These are phyloP conservation scores for Mycena leptocephala DNA, from an alignment of 768 basidiomycete species.

Conservation along the genomic window DNA sequence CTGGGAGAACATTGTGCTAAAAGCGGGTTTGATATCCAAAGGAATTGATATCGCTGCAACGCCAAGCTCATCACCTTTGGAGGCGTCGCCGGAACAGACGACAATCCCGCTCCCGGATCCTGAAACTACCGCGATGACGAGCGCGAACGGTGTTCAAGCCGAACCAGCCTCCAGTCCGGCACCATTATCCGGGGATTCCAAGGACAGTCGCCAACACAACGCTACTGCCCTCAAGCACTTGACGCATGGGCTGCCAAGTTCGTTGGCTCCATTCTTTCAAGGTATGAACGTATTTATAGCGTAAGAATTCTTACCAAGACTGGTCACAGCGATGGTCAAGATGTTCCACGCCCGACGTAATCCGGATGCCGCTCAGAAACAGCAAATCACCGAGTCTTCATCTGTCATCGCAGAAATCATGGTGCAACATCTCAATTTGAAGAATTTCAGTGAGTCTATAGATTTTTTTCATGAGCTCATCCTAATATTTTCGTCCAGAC, in stretches of 20 bases:
- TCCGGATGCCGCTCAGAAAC: constrained; percentile 81
- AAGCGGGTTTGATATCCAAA: constrained; percentile 68
- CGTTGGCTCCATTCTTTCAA: constrained; percentile 90
- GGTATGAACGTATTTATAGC: constrained; percentile 59
- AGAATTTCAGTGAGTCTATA: constrained; percentile 64
- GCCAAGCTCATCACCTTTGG: constrained; percentile 61
- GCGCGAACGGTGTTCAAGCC: constrained; percentile 50
- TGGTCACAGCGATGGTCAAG: constrained; percentile 81
- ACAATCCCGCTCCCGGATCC: constrained; percentile 59
- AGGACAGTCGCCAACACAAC: constrained; percentile 73
- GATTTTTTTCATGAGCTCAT: constrained; percentile 30
- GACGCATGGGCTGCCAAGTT: constrained; percentile 82
- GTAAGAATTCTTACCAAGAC: not conserved
- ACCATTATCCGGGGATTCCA: constrained; percentile 40
- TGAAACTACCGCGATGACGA: constrained; percentile 50
- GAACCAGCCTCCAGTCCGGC: constrained; percentile 33
- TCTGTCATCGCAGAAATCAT: constrained; percentile 81
- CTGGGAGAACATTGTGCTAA: constrained; percentile 91
- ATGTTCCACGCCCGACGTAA: constrained; percentile 88
- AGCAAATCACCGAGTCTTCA: constrained; percentile 83
- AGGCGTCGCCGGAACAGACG: constrained; percentile 63
- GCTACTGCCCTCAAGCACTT: constrained; percentile 86
- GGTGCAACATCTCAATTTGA: constrained; percentile 75
- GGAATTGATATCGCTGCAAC: constrained; percentile 68
- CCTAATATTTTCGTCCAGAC: constrained; percentile 34